Percentiles rank a stretch among this genome's conserved stretches.
phyloP scores from a whole-genome alignment of 73 alveolate genomes.

The Stentor coeruleus region DNA sequence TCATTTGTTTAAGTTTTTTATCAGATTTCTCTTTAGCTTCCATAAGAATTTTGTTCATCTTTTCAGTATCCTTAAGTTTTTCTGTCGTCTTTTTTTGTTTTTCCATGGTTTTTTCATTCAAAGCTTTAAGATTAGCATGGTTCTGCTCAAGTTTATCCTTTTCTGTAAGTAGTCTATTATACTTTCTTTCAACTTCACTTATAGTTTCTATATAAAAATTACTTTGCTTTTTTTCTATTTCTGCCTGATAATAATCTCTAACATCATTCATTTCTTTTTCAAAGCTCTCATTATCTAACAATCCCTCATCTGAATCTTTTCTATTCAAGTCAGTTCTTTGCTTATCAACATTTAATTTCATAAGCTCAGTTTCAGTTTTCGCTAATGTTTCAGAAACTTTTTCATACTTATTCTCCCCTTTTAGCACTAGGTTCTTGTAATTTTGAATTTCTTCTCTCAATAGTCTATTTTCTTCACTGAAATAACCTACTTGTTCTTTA shows the following conservation, averaged over 20 bases:
- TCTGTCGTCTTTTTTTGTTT: neutral
- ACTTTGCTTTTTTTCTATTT: neutral
- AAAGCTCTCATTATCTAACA: neutral
- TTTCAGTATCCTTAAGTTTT: neutral
- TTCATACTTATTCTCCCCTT: neutral
- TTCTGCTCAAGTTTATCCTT: neutral
- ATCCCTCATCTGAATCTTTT: neutral
- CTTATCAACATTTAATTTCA: neutral
- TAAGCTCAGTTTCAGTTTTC: neutral
- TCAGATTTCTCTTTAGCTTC: neutral
- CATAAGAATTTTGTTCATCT: too few species aligned
- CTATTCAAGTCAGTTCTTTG: neutral
- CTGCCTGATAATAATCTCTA: neutral
- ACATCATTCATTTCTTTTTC: neutral
- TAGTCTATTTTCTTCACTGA: neutral
- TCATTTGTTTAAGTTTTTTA: neutral
- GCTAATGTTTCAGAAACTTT: neutral
- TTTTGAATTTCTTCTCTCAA: neutral
- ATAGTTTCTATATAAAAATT: neutral
- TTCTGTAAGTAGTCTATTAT: neutral
- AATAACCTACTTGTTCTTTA: neutral
- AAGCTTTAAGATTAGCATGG: neutral
- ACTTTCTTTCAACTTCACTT: neutral
- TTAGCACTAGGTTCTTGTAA: neutral
- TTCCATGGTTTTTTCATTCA: neutral